Conservation (phyloP, 2,329 filamentous ascomycete species). For the Apiospora malaysiana region DNA sequence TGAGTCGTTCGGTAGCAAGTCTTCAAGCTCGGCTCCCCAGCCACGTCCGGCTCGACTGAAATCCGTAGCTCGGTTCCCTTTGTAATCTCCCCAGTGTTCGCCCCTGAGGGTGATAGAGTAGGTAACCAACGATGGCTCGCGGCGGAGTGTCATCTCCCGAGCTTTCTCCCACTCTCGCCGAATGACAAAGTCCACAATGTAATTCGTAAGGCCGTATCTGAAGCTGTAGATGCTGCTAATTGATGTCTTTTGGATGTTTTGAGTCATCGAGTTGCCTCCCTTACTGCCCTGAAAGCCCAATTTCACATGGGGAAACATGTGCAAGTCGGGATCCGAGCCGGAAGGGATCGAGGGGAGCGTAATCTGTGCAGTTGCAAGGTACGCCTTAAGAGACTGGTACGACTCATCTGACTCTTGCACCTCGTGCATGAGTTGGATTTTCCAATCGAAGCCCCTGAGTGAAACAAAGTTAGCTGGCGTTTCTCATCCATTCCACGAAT, state of each 20-base stretch:
- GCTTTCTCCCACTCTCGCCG: conserved; percentile 41
- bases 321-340: conserved; percentile 35
- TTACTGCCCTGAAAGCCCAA: background rate
- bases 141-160: conserved; percentile 28
- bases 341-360: conserved; percentile 24
- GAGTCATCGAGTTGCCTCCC: background rate
- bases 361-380: conserved; percentile 35
- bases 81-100: conserved; percentile 39
- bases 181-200: conserved; percentile 43
- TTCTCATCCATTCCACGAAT: background rate
- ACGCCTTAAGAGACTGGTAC: conserved; percentile 31
- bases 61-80: conserved; percentile 22
- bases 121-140: conserved; percentile 29
- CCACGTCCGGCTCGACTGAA: conserved; percentile 20
- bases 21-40: conserved; percentile 36
- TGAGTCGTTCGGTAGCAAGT: conserved; percentile 29
- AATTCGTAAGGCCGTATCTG: conserved; percentile 38
- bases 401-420: conserved; percentile 29
- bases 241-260: conserved; percentile 36
- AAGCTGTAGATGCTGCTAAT: conserved; percentile 44
- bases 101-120: conserved; percentile 39
- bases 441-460: conserved; percentile 46
- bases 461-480: background rate
- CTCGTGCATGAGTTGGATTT: conserved; percentile 39
- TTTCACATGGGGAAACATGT: conserved; percentile 29